A percentile compares a stretch with the other conserved stretches of the same genome.
phyloP scores from a whole-genome alignment of 2,329 filamentous ascomycete species.

The Knoxdaviesia proteae region DNA sequence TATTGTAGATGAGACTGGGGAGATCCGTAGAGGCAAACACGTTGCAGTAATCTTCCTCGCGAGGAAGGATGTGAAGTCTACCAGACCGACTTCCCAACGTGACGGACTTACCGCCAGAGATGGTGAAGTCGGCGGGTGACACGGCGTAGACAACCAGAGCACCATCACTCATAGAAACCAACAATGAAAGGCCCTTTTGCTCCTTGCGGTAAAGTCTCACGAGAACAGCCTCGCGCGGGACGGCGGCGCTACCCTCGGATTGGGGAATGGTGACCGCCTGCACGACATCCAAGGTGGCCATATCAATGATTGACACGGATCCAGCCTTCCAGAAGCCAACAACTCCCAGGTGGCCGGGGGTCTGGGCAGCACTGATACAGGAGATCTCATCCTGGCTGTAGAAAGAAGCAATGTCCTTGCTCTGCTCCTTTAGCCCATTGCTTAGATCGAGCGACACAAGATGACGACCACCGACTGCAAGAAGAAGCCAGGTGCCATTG shows the following conservation, averaged over 20 bases:
- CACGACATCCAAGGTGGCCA: slow-evolving; percentile 44
- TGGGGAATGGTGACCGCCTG: slow-evolving; percentile 40
- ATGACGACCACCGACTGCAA: slow-evolving; percentile 57
- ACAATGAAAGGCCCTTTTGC: slow-evolving; percentile 45
- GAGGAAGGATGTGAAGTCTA: slow-evolving; percentile 57
- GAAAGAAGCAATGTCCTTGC: no score
- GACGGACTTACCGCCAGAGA: slow-evolving; percentile 60
- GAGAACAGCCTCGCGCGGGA: slow-evolving; percentile 65
- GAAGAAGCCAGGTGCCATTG: slow-evolving; percentile 45
- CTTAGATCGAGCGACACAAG: slow-evolving; percentile 48
- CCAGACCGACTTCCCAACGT: slow-evolving; percentile 42
- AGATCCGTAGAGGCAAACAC: slow-evolving; percentile 91
- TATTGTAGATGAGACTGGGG: slow-evolving; percentile 78
- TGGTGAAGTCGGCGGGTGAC: slow-evolving; percentile 32
- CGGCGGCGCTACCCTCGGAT: slow-evolving; percentile 46
- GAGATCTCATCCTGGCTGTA: slow-evolving; percentile 49
- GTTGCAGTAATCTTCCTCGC: slow-evolving; percentile 45
- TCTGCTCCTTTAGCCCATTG: slow-evolving; percentile 8
- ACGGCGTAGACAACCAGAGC: slow-evolving; percentile 71
- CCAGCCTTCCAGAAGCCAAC: slow-evolving; percentile 80
- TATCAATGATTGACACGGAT: slow-evolving; percentile 50
- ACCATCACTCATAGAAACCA: slow-evolving; percentile 83
- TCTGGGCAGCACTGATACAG: slow-evolving; percentile 55
- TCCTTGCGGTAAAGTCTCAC: slow-evolving; percentile 51
- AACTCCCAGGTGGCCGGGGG: slow-evolving; percentile 45